A percentile compares a stretch with the other conserved stretches of the same genome.
These are phyloP conservation scores for Saccharomyces pastorianus DNA, from an alignment of 1,139 yeast genomes.

Conservation along the genomic window DNA sequence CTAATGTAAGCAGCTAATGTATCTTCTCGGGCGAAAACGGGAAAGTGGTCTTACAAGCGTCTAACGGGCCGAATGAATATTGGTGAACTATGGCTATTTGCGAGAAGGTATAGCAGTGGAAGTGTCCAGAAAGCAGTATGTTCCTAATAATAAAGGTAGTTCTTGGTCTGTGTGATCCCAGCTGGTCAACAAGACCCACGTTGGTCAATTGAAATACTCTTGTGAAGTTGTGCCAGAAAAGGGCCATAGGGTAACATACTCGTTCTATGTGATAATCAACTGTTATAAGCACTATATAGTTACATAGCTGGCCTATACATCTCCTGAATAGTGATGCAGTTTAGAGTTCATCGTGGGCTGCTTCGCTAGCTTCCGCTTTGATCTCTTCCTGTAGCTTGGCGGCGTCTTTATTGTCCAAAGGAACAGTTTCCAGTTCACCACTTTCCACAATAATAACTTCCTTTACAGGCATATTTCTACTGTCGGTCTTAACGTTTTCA, in stretches of 20 bases:
- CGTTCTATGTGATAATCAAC: neutral
- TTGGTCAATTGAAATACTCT: neutral
- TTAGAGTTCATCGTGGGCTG: neutral
- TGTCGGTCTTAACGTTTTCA: conserved; percentile 37
- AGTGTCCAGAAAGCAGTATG: neutral
- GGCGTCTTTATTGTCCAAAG: conserved; percentile 5
- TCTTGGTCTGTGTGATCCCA: neutral
- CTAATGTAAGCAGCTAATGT: neutral
- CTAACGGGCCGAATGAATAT: neutral
- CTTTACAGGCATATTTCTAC: conserved; percentile 45
- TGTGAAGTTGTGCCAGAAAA: neutral
- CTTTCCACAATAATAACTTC: conserved; percentile 41
- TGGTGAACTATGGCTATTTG: neutral
- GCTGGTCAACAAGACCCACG: neutral
- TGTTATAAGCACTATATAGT: neutral
- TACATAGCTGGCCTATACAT: neutral
- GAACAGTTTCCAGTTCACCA: conserved; percentile 29
- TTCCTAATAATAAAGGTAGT: neutral
- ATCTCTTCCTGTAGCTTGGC: neutral
- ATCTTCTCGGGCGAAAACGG: conserved; percentile 1
- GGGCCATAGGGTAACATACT: neutral
- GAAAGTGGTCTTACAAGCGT: conserved; percentile 1
- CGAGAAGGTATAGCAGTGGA: neutral
- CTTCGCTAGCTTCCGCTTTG: neutral
- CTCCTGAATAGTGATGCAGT: neutral